Percentiles rank a stretch among this genome's conserved stretches.
Evolutionary conservation across 73 alveolate species (phyloP).

Genomic region (Tetrahymena thermophila): DNA sequence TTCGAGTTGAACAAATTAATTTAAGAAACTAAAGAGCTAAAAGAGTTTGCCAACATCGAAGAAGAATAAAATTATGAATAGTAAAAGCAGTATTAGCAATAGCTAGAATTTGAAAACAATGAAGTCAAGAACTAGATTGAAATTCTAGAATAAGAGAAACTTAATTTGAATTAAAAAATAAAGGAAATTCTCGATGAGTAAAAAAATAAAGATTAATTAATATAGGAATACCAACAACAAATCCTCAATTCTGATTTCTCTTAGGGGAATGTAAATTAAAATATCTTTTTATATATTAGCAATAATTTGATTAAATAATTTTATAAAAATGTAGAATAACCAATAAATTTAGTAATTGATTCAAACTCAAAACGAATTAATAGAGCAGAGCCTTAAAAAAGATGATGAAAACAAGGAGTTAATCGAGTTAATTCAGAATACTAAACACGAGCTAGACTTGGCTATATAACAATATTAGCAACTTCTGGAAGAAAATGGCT

Average conservation of each 20-base stretch:
- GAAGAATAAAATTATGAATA: not conserved
- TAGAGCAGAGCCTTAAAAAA: not conserved
- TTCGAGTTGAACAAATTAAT: not conserved
- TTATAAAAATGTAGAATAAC: not conserved
- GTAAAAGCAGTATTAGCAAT: not conserved
- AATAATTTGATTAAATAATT: no score
- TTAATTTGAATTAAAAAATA: not conserved
- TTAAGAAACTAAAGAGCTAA: not conserved
- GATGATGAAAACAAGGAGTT: not conserved
- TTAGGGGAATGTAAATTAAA: not conserved
- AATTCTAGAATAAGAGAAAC: not conserved
- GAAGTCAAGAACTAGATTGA: not conserved
- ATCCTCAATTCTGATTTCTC: not conserved
- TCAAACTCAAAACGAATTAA: not conserved
- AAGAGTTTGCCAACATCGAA: not conserved
- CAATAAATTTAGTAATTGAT: not conserved
- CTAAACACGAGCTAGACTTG: not conserved
- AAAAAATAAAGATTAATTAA: not conserved
- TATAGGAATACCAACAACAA: not conserved
- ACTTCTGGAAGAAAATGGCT: not conserved
- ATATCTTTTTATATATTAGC: no score
- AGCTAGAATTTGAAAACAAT: not conserved
- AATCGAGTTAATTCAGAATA: not conserved
- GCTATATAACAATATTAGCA: not conserved
- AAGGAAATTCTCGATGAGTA: not conserved